Base-by-base conservation (phyloP, 2,329 filamentous ascomycete genomes). In the Ceratocystis cacaofunesta region DNA sequence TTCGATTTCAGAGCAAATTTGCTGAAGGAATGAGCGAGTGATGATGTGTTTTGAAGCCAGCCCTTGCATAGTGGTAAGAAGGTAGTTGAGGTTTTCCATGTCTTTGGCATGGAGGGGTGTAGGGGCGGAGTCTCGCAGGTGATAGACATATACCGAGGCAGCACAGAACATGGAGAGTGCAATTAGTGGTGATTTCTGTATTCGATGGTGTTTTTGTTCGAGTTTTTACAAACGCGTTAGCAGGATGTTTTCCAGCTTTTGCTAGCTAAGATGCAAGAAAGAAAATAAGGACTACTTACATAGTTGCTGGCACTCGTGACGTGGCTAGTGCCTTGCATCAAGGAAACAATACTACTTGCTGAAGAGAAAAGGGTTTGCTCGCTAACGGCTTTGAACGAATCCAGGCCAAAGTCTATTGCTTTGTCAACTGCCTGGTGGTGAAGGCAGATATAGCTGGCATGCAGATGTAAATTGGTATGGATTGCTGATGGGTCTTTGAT, bases 341-440 rank as follows among this genome's bases (percentile, higher is more conserved):
- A 89, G 67, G 84, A 88, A 19, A 89, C 85, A 67, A 96, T 89
- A 72, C 95, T 90, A 62, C 89, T 86, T 0, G 92, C 91, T 12
- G 92, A 88, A 36, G 89, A 86, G 61, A 88, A 82, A 69, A 91
- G 86, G 63, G 91, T 82, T 32, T 84, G 79, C 69, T 89, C 85
- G 71, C 89, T 92, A 65, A 86, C 82, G 15, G 84, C 82, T 66
- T 85, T 85, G 32, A 94, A 80, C 36, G 80, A 79, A 0, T 80
- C 77, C 10, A 67, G 44, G 0, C 85, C 80, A 64, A 95, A 75
- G 1, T 82, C 80, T 71, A 92, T 80, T 0, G 87, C 87, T 72
- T 89, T 92, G 75, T 92, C 90, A 7, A 94, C 85, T 1, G 92
- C 91, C 1, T 90, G 89, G 74, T 95, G 90, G 71, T 96, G 92